These are phyloP conservation scores for Elaeis guineensis DNA, from an alignment of 176 grass and related monocot species.

Conservation along the genomic window DNA sequence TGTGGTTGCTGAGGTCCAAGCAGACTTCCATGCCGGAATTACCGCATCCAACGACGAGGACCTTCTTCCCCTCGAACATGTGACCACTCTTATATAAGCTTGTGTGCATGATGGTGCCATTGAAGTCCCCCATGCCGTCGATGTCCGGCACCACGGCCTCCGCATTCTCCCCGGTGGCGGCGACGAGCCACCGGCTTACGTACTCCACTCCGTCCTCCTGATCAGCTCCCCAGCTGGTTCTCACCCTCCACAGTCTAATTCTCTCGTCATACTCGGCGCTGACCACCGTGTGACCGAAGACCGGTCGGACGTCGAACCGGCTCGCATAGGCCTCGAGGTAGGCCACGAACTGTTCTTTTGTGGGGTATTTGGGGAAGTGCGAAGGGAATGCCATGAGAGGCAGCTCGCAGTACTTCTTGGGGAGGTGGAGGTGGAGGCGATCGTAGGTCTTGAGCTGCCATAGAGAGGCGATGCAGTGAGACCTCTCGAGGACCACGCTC, in stretches of 20 bases:
- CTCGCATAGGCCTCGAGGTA: slow-evolving; percentile 76
- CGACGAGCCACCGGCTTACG: slow-evolving; percentile 65
- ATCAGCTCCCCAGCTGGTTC: neutral
- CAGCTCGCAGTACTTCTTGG: slow-evolving; percentile 92
- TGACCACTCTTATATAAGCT: slow-evolving; percentile 68
- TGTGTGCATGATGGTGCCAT: slow-evolving; percentile 53
- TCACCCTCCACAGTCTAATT: slow-evolving; percentile 46
- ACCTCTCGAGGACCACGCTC: slow-evolving; percentile 81
- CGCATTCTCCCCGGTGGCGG: slow-evolving; percentile 87
- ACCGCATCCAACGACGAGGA: slow-evolving; percentile 84
- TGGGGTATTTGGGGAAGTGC: slow-evolving; percentile 66
- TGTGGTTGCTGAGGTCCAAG: slow-evolving; percentile 90
- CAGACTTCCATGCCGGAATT: slow-evolving; percentile 99
- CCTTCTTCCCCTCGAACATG: slow-evolving; percentile 42
- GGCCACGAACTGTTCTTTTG: slow-evolving; percentile 75
- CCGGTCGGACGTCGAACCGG: slow-evolving; percentile 52
- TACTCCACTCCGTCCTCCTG: slow-evolving; percentile 43
- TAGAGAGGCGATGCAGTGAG: slow-evolving; percentile 71
- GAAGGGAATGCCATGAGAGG: slow-evolving; percentile 80
- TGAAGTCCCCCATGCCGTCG: slow-evolving; percentile 51
- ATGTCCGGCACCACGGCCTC: slow-evolving; percentile 68
- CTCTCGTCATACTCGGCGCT: slow-evolving; percentile 50
- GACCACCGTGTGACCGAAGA: slow-evolving; percentile 55
- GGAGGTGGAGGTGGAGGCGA: slow-evolving; percentile 91
- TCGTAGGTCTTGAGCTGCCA: slow-evolving; percentile 91